These are phyloP conservation scores for Saccharum hybrid DNA, from an alignment of 202 grass and related monocot species.

Conservation along the genomic window DNA sequence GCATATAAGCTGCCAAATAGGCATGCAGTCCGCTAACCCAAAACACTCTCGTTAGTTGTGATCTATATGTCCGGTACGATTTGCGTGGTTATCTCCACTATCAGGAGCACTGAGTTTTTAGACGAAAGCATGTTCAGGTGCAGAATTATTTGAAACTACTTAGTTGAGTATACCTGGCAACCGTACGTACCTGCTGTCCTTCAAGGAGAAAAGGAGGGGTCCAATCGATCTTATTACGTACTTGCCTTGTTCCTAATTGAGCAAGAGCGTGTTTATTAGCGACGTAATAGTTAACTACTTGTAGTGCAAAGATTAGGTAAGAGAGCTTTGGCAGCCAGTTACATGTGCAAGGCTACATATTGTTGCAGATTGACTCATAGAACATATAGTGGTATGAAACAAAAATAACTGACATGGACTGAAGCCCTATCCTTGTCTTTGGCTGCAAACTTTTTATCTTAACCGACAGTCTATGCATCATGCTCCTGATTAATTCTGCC, in stretches of 20 bases:
- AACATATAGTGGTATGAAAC: constrained; percentile 8
- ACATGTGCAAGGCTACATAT: background rate
- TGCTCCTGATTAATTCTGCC: background rate
- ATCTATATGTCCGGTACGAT: no score
- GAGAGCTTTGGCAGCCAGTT: constrained; percentile 30
- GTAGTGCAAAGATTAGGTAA: constrained; percentile 43
- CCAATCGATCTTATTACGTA: background rate
- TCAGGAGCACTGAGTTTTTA: background rate
- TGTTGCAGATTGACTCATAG: background rate
- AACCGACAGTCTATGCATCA: constrained; percentile 1
- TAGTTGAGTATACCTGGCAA: background rate
- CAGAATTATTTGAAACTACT: background rate
- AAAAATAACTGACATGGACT: constrained; percentile 12
- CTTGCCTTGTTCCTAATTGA: background rate
- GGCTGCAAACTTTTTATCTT: constrained; percentile 34
- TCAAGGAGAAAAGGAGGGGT: background rate
- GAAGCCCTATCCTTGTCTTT: background rate
- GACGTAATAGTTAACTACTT: background rate
- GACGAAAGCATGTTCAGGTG: background rate
- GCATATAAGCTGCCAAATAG: no score
- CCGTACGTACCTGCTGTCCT: background rate
- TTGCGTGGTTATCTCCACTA: no score
- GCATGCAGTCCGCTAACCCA: no score
- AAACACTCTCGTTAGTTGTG: no score
- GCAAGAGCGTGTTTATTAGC: background rate